Base-by-base conservation (phyloP, 2,329 filamentous ascomycete species). In the Blastomyces emzantsi region DNA sequence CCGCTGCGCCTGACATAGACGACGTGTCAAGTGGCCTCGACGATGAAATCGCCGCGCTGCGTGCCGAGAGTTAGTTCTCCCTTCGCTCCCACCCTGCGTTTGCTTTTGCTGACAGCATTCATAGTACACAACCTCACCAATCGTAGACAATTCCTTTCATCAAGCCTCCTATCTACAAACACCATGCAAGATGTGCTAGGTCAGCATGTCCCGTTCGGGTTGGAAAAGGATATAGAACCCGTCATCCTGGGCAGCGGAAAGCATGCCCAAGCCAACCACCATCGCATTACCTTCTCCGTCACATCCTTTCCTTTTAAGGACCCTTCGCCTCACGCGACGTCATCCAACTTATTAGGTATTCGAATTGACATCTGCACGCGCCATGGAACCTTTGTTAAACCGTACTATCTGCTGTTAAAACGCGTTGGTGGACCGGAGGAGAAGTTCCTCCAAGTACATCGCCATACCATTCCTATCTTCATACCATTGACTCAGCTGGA, bases 281-380 rank as follows among this genome's bases (percentile, higher is more conserved):
- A 80, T 69, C 77, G 77, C 43, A 72, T 80, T 57, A 76, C 75
- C 3, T 79, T 79, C 68, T 77, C 77, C 6, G 71, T 75, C 13
- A 80, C 78, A 0, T 70, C 76, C 2, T 80, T 80, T 63, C 77
- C 78, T 4, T 80, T 79, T 67, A 74, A 71, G 60, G 78, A 80
- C 61, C 78, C 78, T 2, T 74, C 74, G 0, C 75, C 78, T 2
- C 70, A 68, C 28, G 36, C 64, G 1, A 67, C 70, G 8, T 62
- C 67, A 3, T 67, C 68, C 22, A 72, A 73, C 47, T 68, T 80
- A 0, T 67, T 80, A 2, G 78, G 78, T 1, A 66, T 80, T 13
- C 71, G 78, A 15, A 74, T 80, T 28, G 78, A 80, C 51, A 66
- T 79, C 25, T 77, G 74, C 66, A 64, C 69, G 25, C 73, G 76